phyloP scores from a whole-genome alignment of 2,329 filamentous ascomycete species.

The Arthrinium puccinioides region DNA sequence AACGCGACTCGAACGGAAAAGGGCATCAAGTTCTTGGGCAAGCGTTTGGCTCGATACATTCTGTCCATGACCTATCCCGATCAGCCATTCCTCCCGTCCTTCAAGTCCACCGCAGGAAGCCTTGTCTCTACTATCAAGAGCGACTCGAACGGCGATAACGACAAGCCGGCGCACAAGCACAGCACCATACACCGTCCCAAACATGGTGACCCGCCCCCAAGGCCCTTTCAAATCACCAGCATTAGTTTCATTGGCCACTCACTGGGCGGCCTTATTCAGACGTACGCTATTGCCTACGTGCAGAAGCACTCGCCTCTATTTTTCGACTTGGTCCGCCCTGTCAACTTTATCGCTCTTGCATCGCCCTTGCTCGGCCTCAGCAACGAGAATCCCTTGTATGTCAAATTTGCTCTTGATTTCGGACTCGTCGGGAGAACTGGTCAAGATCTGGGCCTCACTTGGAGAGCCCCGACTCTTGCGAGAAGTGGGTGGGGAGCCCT shows the following conservation, averaged over 20 bases:
- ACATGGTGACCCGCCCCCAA: conserved; percentile 23
- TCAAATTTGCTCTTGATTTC: conserved; percentile 95
- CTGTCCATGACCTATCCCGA: conserved; percentile 88
- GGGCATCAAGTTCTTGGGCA: conserved; percentile 95
- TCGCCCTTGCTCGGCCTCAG: conserved; percentile 86
- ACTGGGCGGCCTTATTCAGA: conserved; percentile 82
- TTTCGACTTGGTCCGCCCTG: conserved; percentile 75
- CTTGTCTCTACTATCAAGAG: conserved; percentile 31
- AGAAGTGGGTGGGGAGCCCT: conserved; percentile 84
- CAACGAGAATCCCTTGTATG: conserved; percentile 95
- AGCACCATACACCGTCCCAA: conserved; percentile 48
- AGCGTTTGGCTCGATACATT: conserved; percentile 86
- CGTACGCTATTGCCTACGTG: conserved; percentile 92
- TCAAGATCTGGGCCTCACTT: conserved; percentile 89
- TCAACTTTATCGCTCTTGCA: conserved; percentile 87
- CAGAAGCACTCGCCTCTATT: conserved; percentile 92
- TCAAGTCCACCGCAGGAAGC: conserved; percentile 41
- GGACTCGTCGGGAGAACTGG: conserved; percentile 93
- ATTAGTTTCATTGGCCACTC: conserved; percentile 95
- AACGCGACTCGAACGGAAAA: conserved; percentile 89
- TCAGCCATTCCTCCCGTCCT: conserved; percentile 72
- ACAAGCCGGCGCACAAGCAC: conserved; percentile 48
- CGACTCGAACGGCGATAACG: conserved; percentile 33
- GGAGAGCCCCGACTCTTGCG: conserved; percentile 81
- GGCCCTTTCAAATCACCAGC: conserved; percentile 78